A percentile compares a stretch with the other conserved stretches of the same genome.
phyloP scores from a whole-genome alignment of 306 rosid species.

The Begonia masoniana region DNA sequence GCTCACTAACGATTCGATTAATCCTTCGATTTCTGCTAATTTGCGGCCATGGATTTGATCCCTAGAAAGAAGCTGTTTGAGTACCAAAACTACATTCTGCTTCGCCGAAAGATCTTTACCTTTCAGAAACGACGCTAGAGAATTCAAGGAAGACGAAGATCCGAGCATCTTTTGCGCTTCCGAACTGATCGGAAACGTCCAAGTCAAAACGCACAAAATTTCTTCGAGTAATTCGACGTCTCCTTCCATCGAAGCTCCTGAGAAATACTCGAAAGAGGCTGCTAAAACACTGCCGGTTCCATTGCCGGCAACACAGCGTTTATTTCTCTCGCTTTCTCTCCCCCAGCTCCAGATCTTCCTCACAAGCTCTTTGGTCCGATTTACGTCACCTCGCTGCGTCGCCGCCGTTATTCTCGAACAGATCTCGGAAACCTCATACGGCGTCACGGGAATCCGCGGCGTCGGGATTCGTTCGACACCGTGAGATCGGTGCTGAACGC shows the following conservation, averaged over 20 bases:
- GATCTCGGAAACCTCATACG: conserved; percentile 11
- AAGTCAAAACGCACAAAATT: conserved; percentile 19
- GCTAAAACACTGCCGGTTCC: conserved; percentile 19
- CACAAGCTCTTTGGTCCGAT: conserved; percentile 12
- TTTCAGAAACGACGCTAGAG: conserved; percentile 28
- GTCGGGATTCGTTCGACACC: conserved; percentile 44
- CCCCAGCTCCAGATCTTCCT: conserved; percentile 14
- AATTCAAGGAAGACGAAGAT: conserved; percentile 17
- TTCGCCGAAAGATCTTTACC: conserved; percentile 20
- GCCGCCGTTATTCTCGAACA: conserved; percentile 10
- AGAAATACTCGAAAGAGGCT: conserved; percentile 15
- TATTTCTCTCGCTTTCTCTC: conserved; percentile 36
- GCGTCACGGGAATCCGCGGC: conserved; percentile 22
- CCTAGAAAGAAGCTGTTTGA: conserved; percentile 20
- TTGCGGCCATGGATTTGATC: not conserved
- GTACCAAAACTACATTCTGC: conserved; percentile 20
- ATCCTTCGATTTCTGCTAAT: conserved; percentile 19
- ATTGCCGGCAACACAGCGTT: conserved; percentile 14
- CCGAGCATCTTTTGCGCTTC: conserved; percentile 20
- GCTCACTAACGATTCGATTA: conserved; percentile 21
- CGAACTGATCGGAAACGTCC: conserved; percentile 19
- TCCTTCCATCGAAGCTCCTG: conserved; percentile 4
- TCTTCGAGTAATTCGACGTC: conserved; percentile 20
- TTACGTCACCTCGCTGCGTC: not conserved
- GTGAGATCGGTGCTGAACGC: conserved; percentile 21